Base-by-base conservation (phyloP, 192 early-diverging fungal species). In the Podila epicladia region DNA sequence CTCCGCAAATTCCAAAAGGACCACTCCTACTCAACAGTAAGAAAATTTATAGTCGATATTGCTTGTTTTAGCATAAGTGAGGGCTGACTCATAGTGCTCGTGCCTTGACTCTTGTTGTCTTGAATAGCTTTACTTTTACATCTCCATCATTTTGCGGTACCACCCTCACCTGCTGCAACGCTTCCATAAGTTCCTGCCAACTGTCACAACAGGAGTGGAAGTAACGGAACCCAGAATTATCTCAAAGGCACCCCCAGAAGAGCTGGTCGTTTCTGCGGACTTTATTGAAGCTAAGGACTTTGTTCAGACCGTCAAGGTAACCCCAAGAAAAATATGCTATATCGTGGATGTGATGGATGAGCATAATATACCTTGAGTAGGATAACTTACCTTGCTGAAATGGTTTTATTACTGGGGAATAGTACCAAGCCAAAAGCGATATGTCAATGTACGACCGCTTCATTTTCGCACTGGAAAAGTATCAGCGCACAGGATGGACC, bases 201-300 rank as follows among this genome's bases (percentile, higher is more conserved):
- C 66, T 1, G 77, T 73, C 9, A 45, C 61, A 3, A 38, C 59
- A 5, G 77, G 58, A 28, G 61, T 69, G 4, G 77, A 73, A 37
- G 66, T 80, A 33, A 65, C 33, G 9, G 77, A 80, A 48, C 77
- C 77, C 0, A 32, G 62, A 9, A 4, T 80, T 41, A 80, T 80
- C n/a, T 80, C 77, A 17, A 72, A 80, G 62, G 77, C 77, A n/a
- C 77, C 71, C 17, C 77, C 77, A 69, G 71, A 80, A 73, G 77
- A 80, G 26, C 49, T 80, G 19, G 77, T 80, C 5, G 66, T 80
- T 4, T 80, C 77, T 17, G 70, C 77, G 6, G 77, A 80, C 20
- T 80, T 80, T 65, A 80, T 80, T 53, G 77, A 80, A 53, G 77
- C 77, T 5, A 80, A 80, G 58, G 71, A 80, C 37, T 80, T 80